Evolutionary conservation across 257 asterid genomes (phyloP).

Genomic region (Nicotiana sylvestris): DNA sequence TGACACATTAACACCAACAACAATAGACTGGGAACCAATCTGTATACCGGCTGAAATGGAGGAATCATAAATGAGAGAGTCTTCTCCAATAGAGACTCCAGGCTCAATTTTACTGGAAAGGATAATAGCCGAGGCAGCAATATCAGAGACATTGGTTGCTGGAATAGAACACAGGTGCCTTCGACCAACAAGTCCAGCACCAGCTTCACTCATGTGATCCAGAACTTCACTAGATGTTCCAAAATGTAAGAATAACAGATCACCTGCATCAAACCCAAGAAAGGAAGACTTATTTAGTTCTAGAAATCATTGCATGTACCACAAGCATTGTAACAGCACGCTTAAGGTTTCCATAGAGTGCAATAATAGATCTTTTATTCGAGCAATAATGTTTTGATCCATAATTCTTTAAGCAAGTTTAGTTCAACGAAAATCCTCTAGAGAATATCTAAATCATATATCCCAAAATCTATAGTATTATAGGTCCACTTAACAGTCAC

Average conservation of each 20-base stretch:
- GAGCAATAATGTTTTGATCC: not conserved
- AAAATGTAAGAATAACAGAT: conserved; percentile 86
- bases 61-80: conserved; percentile 86
- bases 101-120: conserved; percentile 78
- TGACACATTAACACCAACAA: conserved; percentile 73
- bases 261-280: conserved; percentile 43
- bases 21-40: conserved; percentile 87
- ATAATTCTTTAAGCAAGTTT: not conserved
- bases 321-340: not conserved
- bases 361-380: not conserved
- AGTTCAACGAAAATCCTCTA: not conserved
- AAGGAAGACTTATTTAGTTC: conserved; percentile 10
- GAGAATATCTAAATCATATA: not conserved
- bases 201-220: conserved; percentile 81
- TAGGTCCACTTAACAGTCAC: not conserved
- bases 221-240: conserved; percentile 97
- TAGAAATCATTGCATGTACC: not conserved
- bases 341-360: not conserved
- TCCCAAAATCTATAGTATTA: not conserved
- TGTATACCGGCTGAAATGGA: conserved; percentile 62
- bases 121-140: conserved; percentile 86
- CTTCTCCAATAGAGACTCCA: conserved; percentile 87
- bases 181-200: conserved; percentile 78
- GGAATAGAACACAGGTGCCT: conserved; percentile 96
- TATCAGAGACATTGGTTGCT: conserved; percentile 80